These are phyloP conservation scores for Canavalia ensiformis DNA, from an alignment of 306 rosid species.

Conservation along the genomic window DNA sequence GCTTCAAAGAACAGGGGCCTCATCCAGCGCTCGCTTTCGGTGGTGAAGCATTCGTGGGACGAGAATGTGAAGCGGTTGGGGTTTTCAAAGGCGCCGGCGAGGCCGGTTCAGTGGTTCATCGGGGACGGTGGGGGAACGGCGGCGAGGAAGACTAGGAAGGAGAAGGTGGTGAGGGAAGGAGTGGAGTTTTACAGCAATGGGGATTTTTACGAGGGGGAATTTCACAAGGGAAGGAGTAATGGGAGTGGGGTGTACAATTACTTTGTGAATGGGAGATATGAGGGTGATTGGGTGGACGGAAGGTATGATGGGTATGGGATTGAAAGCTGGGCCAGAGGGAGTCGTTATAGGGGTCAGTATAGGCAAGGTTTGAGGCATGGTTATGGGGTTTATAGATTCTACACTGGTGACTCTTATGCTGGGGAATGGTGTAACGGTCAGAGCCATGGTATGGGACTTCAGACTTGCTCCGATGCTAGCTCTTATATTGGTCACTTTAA, in stretches of 20 bases:
- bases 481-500: slow-evolving; percentile 86
- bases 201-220: slow-evolving; percentile 95
- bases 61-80: slow-evolving; percentile 62
- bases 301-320: slow-evolving; percentile 93
- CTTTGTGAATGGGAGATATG: slow-evolving; percentile 87
- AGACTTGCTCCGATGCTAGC: slow-evolving; percentile 95
- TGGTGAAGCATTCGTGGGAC: slow-evolving; percentile 70
- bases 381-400: slow-evolving; percentile 84
- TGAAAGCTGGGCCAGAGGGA: slow-evolving; percentile 95
- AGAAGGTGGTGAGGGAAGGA: slow-evolving; percentile 74
- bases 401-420: slow-evolving; percentile 86
- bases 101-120: slow-evolving; percentile 93
- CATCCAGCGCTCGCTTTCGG: slow-evolving; percentile 59
- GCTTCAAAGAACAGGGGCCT: slow-evolving; percentile 73
- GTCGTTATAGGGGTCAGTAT: slow-evolving; percentile 86
- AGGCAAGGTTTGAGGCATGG: slow-evolving; percentile 90
- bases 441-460: slow-evolving; percentile 94
- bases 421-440: slow-evolving; percentile 98
- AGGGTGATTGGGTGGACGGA: slow-evolving; percentile 98
- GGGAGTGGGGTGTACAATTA: slow-evolving; percentile 97
- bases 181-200: slow-evolving; percentile 98
- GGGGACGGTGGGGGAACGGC: slow-evolving; percentile 56
- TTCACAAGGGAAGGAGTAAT: slow-evolving; percentile 79
- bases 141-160: slow-evolving; percentile 30
- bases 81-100: slow-evolving; percentile 53